phyloP scores from a whole-genome alignment of 2,329 filamentous ascomycete species.

The Decorospora gaudefroyi region DNA sequence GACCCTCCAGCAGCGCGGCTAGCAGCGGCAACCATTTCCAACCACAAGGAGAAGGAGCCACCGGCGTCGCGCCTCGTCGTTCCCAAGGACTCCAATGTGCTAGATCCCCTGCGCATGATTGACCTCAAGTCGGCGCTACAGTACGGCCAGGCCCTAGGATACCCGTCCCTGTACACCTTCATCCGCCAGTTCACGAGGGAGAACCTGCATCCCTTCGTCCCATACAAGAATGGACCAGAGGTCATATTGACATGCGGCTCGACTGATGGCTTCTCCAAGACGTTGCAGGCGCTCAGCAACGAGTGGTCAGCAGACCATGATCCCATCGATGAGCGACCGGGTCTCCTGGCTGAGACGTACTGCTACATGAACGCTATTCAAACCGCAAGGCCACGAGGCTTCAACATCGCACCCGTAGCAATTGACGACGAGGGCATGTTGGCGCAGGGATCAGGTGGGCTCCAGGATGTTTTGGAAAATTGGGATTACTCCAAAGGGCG shows the following conservation, averaged over 20 bases:
- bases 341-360: constrained; percentile 77
- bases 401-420: constrained; percentile 73
- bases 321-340: constrained; percentile 71
- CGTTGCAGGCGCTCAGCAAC: constrained; percentile 74
- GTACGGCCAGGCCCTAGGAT: constrained; percentile 82
- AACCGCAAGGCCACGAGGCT: constrained; percentile 66
- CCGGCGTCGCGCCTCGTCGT: constrained; percentile 64
- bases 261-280: constrained; percentile 84
- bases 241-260: constrained; percentile 79
- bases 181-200: constrained; percentile 77
- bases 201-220: constrained; percentile 78
- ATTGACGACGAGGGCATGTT: constrained; percentile 81
- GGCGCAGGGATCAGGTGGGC: constrained; percentile 70
- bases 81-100: constrained; percentile 66
- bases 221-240: constrained; percentile 76
- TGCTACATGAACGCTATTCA: constrained; percentile 78
- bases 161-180: constrained; percentile 77
- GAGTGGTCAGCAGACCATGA: constrained; percentile 73
- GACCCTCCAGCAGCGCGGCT: constrained; percentile 31
- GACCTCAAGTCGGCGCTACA: constrained; percentile 82
- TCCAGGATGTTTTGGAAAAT: constrained; percentile 77
- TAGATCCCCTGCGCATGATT: constrained; percentile 69
- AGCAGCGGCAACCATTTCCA: constrained; percentile 39
- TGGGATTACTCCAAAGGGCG: constrained; percentile 78
- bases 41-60: constrained; percentile 32